A percentile compares a stretch with the other conserved stretches of the same genome.
These are phyloP conservation scores for Salisapilia sapeloensis DNA, from an alignment of 352 stramenopile species.

Conservation along the genomic window DNA sequence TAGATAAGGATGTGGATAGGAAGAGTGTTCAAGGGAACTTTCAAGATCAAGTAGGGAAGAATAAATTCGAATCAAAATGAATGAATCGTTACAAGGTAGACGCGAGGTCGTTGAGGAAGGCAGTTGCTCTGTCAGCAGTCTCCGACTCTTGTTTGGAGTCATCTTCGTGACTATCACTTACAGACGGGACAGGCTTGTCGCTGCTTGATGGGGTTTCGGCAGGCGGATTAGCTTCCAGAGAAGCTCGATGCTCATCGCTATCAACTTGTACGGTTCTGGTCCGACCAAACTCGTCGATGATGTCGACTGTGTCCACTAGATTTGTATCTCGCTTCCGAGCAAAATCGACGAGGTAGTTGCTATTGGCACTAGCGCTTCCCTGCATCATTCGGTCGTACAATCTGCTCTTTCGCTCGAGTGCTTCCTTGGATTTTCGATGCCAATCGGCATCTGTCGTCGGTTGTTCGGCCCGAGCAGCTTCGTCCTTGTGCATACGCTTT, in stretches of 20 bases:
- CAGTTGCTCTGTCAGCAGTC: slow-evolving; percentile 25
- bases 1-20: too few species aligned
- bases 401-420: slow-evolving; percentile 48
- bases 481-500: slow-evolving; percentile 24
- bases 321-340: slow-evolving; percentile 16
- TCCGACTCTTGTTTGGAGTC: slow-evolving; percentile 8
- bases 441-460: slow-evolving; percentile 46
- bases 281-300: slow-evolving; percentile 47
- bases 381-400: slow-evolving; percentile 59
- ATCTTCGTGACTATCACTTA: background rate
- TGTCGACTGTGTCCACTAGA: slow-evolving; percentile 10
- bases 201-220: background rate
- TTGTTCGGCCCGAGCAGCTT: slow-evolving; percentile 17
- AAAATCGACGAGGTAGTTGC: slow-evolving; percentile 59
- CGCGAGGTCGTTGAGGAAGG: slow-evolving; percentile 39
- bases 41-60: too few species aligned
- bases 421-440: slow-evolving; percentile 30
- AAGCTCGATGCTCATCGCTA: slow-evolving; percentile 12
- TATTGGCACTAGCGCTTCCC: slow-evolving; percentile 6
- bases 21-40: too few species aligned
- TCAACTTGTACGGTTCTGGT: slow-evolving; percentile 16
- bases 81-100: slow-evolving; percentile 14
- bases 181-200: background rate
- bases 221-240: slow-evolving; percentile 3
- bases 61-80: slow-evolving; percentile 1